phyloP scores from a whole-genome alignment of 768 basidiomycete species.

The Rhodotorula diobovata region DNA sequence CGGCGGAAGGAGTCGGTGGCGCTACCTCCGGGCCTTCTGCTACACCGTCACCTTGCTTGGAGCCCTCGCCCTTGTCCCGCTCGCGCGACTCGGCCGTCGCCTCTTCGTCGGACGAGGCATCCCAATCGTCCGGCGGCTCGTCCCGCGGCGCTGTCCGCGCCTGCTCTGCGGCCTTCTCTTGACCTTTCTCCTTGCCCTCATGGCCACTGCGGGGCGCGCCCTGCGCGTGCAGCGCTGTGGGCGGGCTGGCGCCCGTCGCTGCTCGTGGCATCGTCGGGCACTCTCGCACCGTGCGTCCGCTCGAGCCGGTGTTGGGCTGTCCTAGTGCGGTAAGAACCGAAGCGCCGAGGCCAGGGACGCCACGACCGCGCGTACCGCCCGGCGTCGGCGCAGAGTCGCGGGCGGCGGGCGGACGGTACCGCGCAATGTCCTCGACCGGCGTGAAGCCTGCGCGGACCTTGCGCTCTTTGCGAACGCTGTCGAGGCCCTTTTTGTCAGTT shows the following conservation, averaged over 20 bases:
- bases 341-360: neutral
- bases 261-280: too few relatives aligned
- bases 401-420: constrained; percentile 8
- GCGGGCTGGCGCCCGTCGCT: too few relatives aligned
- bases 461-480: constrained; percentile 28
- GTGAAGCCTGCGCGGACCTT: constrained; percentile 36
- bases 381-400: neutral
- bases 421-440: constrained; percentile 23
- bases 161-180: too few relatives aligned
- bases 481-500: neutral
- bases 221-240: too few relatives aligned
- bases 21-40: too few relatives aligned
- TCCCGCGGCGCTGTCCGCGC: neutral
- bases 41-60: too few relatives aligned
- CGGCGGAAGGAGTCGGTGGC: too few relatives aligned
- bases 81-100: too few relatives aligned
- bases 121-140: neutral
- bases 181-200: neutral
- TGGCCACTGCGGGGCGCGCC: too few relatives aligned
- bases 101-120: neutral
- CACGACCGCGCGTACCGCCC: constrained; percentile 9
- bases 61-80: neutral
- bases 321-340: neutral
- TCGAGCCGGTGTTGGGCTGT: too few relatives aligned
- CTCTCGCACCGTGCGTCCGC: too few relatives aligned